Conservation (phyloP, 2,329 filamentous ascomycete genomes). For the Aspergillus ochraceoroseus region DNA sequence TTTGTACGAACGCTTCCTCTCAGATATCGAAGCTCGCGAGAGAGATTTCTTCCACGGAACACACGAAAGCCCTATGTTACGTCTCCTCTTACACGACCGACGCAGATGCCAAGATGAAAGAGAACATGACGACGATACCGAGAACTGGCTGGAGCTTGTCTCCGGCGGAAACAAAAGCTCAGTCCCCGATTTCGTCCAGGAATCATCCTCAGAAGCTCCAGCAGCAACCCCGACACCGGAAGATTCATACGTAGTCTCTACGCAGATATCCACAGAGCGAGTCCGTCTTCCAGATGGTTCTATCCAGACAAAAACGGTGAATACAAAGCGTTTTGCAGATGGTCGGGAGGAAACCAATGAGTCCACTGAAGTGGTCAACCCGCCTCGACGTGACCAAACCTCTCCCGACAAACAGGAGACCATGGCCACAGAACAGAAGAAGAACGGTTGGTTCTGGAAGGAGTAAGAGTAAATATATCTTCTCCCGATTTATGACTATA, state of each 20-base stretch:
- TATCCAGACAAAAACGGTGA: slow-evolving; percentile 52
- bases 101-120: slow-evolving; percentile 20
- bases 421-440: slow-evolving; percentile 14
- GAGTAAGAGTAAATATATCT: slow-evolving; percentile 19
- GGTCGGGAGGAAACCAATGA: slow-evolving; percentile 57
- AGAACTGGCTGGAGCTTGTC: slow-evolving; percentile 29
- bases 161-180: slow-evolving; percentile 25
- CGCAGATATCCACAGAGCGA: slow-evolving; percentile 54
- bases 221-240: slow-evolving; percentile 7
- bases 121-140: slow-evolving; percentile 18
- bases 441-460: slow-evolving; percentile 40
- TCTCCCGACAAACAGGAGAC: slow-evolving; percentile 13
- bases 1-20: slow-evolving; percentile 49
- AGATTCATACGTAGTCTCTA: slow-evolving; percentile 47
- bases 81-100: slow-evolving; percentile 33
- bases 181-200: slow-evolving; percentile 19
- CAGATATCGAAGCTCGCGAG: slow-evolving; percentile 34
- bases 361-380: slow-evolving; percentile 44
- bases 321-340: slow-evolving; percentile 57
- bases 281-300: slow-evolving; percentile 54
- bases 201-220: slow-evolving; percentile 2
- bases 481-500: neutral
- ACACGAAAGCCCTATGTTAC: slow-evolving; percentile 35
- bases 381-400: slow-evolving; percentile 18
- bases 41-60: slow-evolving; percentile 27